Percentiles rank a stretch among this genome's conserved stretches.
Evolutionary conservation across 2,329 filamentous ascomycete genomes (phyloP).

Genomic region (Colletotrichum zoysiae): DNA sequence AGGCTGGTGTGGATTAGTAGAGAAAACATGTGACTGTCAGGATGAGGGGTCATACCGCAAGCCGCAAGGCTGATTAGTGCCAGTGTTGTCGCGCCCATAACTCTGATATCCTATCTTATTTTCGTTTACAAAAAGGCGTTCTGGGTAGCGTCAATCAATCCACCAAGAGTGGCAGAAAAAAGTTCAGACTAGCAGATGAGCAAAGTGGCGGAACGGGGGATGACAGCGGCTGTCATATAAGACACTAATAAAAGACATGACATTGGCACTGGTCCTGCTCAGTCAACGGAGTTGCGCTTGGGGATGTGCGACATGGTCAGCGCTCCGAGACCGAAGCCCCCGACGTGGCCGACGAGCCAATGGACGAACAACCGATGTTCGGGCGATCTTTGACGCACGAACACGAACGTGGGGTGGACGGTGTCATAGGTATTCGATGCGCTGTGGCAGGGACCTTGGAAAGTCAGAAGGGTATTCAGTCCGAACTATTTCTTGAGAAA

Average conservation of each 20-base stretch:
- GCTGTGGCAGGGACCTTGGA: conserved; percentile 14
- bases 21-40: too few relatives aligned
- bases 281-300: conserved; percentile 38
- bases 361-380: conserved; percentile 34
- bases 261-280: conserved; percentile 6
- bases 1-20: conserved; percentile 16
- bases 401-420: conserved; percentile 6
- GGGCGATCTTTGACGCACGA: conserved; percentile 31
- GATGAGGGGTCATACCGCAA: conserved; percentile 3
- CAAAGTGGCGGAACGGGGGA: not conserved
- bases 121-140: not conserved
- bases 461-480: conserved; percentile 5
- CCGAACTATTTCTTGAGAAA: conserved; percentile 14
- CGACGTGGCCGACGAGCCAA: conserved; percentile 39
- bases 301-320: conserved; percentile 41
- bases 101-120: not conserved
- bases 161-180: not conserved
- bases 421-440: conserved; percentile 25
- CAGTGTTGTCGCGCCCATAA: conserved; percentile 21
- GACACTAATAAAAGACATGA: conserved; percentile 17
- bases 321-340: conserved; percentile 31
- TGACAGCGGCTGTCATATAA: conserved; percentile 28
- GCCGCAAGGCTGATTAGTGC: conserved; percentile 25
- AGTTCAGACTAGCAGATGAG: not conserved
- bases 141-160: not conserved